phyloP scores from a whole-genome alignment of 106 monocot genomes.

The Platanthera guangdongensis region DNA sequence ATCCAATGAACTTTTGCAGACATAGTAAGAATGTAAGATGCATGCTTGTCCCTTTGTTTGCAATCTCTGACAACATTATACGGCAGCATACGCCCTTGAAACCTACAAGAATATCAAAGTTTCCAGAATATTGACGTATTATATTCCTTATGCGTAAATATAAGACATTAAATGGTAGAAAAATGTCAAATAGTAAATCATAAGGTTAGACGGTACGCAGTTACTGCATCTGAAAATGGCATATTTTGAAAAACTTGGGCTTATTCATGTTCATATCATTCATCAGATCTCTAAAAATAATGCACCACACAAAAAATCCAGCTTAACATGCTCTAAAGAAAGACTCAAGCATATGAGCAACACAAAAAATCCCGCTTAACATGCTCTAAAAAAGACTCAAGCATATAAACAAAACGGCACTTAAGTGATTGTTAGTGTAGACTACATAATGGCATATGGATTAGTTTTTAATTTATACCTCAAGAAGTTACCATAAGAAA shows the following conservation, averaged over 20 bases:
- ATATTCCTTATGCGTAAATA: neutral
- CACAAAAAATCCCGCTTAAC: no score
- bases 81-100: neutral
- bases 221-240: neutral
- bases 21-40: neutral
- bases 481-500: neutral
- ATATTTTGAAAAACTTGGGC: neutral
- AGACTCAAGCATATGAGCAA: neutral
- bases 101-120: neutral
- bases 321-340: neutral
- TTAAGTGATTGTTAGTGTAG: neutral
- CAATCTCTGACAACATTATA: neutral
- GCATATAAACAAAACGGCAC: neutral
- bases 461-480: neutral
- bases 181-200: no score
- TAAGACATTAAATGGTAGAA: neutral
- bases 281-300: neutral
- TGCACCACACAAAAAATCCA: neutral
- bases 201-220: no score
- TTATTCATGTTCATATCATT: neutral
- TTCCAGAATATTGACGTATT: neutral
- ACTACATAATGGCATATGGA: neutral
- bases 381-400: no score
- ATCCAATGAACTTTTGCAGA: neutral
- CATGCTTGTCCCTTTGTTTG: neutral